Base-by-base conservation (phyloP, 2,329 filamentous ascomycete species). In the Incumbomyces delicatus region DNA sequence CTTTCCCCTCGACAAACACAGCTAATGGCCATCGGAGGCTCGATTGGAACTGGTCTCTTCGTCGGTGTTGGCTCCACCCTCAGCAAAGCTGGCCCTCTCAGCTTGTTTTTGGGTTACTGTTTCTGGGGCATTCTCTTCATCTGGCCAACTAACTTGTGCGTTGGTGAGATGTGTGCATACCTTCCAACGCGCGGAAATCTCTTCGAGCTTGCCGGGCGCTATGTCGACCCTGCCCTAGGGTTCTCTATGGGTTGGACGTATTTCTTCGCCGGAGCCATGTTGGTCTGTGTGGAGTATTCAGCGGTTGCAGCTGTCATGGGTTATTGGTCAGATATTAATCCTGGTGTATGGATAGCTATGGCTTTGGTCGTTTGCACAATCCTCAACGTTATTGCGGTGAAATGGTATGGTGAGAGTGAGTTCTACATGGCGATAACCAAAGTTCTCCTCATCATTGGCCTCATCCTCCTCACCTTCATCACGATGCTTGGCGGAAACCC, bases 401-500 rank as follows among this genome's bases (percentile, higher is more conserved):
- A 79, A 54, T 84, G 74, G 69, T 87, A 84, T 48, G 83, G 83
- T 33, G 81, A 86, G 61, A 75, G 77, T 1, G 85, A 90, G 60
- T 90, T 92, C 59, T 70, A 75, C 61, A 77, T 80, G 37, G 80
- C 85, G 1, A 65, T 83, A 1, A 80, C 79, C 40, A 87, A 87
- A 58, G 74, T 86, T 2, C 55, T 87, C 1, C 70, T 87, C 32
- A 80, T 85, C 46, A 65, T 87, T 33, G 81, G 77, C 1, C 72
- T 88, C 32, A 73, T 87, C 53, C 56, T 78, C 50, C 85, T 85
- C 65, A 89, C 86, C 3, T 85, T 92, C 59, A 74, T 92, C 53
- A 80, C 81, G 51, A 88, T 89, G 80, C 69, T 90, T 1, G 86
- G 86, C 6, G 86, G 83, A 1, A 89, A 89, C 56, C 86, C 86